Evolutionary conservation across 257 asterid species (phyloP).

Genomic region (Solanum sitiens): DNA sequence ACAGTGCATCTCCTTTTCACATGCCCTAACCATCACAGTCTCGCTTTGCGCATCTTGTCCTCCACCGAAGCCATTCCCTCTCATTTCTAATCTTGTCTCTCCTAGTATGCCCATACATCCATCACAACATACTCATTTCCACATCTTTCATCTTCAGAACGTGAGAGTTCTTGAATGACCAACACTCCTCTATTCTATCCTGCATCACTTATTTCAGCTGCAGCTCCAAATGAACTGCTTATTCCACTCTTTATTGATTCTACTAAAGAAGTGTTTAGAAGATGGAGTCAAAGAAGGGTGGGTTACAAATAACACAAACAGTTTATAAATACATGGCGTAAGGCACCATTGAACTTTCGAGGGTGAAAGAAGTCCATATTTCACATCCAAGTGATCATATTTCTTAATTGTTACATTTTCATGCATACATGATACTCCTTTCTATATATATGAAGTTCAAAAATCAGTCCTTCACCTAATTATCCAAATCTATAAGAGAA

Average conservation of each 20-base stretch:
- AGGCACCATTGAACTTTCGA: not conserved
- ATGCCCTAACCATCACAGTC: not conserved
- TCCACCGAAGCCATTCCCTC: not conserved
- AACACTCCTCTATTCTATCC: not conserved
- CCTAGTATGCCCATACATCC: not conserved
- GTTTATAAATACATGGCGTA: not conserved
- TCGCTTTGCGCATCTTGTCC: not conserved
- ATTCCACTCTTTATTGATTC: not conserved
- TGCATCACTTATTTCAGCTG: not conserved
- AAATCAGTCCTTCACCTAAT: not conserved
- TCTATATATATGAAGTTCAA: not conserved
- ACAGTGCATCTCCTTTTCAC: not conserved
- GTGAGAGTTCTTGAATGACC: not conserved
- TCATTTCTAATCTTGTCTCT: not conserved
- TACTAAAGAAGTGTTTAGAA: not conserved
- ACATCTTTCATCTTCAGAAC: not conserved
- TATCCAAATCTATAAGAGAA: not conserved
- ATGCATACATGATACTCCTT: not conserved
- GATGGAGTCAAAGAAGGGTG: not conserved
- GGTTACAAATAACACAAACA: not conserved
- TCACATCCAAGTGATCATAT: not conserved
- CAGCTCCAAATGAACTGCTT: not conserved
- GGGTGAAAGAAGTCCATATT: not conserved
- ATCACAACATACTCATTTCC: not conserved
- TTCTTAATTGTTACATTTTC: not conserved